Base-by-base conservation (phyloP, 2,329 filamentous ascomycete species). In the Cordyceps tenuipes region DNA sequence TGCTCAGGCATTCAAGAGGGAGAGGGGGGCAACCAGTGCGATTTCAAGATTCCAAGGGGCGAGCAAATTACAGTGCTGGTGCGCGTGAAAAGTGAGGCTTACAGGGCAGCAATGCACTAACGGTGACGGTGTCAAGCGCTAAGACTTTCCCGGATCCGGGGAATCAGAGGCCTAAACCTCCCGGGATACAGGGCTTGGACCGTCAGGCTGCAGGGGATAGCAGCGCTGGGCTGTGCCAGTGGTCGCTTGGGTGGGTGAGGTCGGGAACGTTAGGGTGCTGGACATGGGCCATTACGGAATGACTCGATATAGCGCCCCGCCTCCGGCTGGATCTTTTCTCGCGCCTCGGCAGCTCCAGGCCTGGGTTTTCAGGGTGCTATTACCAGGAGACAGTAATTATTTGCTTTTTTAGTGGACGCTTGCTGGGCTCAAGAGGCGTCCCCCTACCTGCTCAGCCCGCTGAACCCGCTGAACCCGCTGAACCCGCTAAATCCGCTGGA, bases 271-370 rank as follows among this genome's bases (percentile, higher is more conserved):
- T 60, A 56, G 59, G 51, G 29, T 55, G 48, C 39, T 49, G 17
- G 23, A 39, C n/a, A 55, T 56, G 59, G 59, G 52, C 36, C 51
- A 50, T 50, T 50, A 60, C 59, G 59, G 59, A 56, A 60, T 60
- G 58, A 60, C 58, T 60, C 7, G 29, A 31, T 21, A 19, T 5
- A 39, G 7, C 6, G 43, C 43, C 41, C 54, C 41, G 44, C 54
- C n/a, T 13, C n/a, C n/a, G 15, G n/a, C 44, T 49, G 44, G 43
- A 50, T 34, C 17, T 31, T 43, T 36, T 53, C 36, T 53, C 36
- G 43, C 43, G 19, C 29, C 21, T 15, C 23, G 17, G 51, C 9
- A 21, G 34, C n/a, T 17, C 15, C n/a, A 17, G 15, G 15, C 15
- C 15, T 43, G 41, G 43, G 12, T 46, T n/a, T 19, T 46, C n/a